Conservation (phyloP, 306 rosid genomes). For the Rosa lucieae region DNA sequence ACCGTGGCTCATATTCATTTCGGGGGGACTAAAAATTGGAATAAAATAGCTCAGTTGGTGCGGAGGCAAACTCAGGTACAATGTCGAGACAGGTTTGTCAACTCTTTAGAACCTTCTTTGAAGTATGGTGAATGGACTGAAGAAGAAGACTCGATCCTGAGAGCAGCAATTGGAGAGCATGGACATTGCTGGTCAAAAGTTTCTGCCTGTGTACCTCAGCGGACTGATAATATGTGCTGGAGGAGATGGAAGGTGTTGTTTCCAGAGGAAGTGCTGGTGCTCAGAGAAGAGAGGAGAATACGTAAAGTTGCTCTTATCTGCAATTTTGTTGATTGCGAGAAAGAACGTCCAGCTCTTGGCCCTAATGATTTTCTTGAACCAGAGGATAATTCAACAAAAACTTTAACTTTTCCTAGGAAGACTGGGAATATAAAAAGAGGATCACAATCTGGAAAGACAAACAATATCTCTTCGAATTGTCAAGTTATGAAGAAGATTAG, state of each 20-base stretch:
- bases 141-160: conserved; percentile 78
- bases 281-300: conserved; percentile 65
- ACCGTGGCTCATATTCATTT: no score
- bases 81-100: no score
- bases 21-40: no score
- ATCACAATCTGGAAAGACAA: no score
- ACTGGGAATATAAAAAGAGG: not conserved
- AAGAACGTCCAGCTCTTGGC: conserved; percentile 77
- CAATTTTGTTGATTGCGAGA: conserved; percentile 75
- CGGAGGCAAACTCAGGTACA: no score
- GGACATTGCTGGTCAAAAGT: conserved; percentile 93
- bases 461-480: conserved; percentile 9
- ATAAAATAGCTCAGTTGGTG: no score
- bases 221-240: conserved; percentile 77
- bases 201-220: conserved; percentile 74
- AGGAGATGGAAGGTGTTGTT: conserved; percentile 81
- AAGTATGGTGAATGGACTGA: conserved; percentile 70
- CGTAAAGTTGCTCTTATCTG: conserved; percentile 50
- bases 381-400: conserved; percentile 27
- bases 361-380: conserved; percentile 63
- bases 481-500: conserved; percentile 33
- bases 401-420: conserved; percentile 24
- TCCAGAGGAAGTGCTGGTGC: conserved; percentile 67
- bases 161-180: conserved; percentile 63
- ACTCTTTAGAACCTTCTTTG: conserved; percentile 77